Evolutionary conservation across 345 rosid genomes (phyloP), one percentile per base, ranked within the genome.

Genomic region (Hibiscus trionum): DNA sequence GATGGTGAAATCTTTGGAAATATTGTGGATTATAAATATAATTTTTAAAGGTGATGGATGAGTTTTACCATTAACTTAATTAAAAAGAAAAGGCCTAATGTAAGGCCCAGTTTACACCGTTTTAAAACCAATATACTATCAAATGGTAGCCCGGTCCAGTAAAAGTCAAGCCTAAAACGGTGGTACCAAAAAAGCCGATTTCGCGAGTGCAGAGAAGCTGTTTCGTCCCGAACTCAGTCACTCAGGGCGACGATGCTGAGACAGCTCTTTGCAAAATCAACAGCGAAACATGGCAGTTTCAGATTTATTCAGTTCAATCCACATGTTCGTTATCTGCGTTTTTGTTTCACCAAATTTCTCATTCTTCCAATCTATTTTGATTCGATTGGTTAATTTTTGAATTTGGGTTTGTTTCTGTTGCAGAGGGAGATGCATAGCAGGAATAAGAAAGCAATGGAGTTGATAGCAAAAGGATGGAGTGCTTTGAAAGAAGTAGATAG

Each of bases 401-500:
- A 76, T 15, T 47, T 47, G 70, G 70, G 70, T 47, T 47, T 66
- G 66, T 59, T 76, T 58, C 31, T 55, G 11, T 72, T 35, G 35
- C 85, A 93, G 96, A 85, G 98, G 75, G 86, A 80, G 76, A 50
- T 94, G 50, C 97, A 91, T 77, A 83, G 85, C 63, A 83, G 97
- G 78, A 90, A 90, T 83, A 86, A 87, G 88, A 88, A 82, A 72
- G 98, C 97, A 17, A 88, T 87, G 96, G 97, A 91, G 85, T 77
- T 88, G 9, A 91, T 91, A 61, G 96, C 96, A 0, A 90, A 84
- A 84, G 97, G 97, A 31, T 91, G 88, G 90, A 86, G 83, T 27
- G 96, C 92, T 73, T 76, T 91, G 77, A 83, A 88, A 78, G 97
- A 94, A 82, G 97, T 94, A 5, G 97, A 94, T 7, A 84, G 97